Percentiles rank a stretch among this genome's conserved stretches.
Evolutionary conservation across 306 rosid species (phyloP).

Genomic region (Vigna hirtella): DNA sequence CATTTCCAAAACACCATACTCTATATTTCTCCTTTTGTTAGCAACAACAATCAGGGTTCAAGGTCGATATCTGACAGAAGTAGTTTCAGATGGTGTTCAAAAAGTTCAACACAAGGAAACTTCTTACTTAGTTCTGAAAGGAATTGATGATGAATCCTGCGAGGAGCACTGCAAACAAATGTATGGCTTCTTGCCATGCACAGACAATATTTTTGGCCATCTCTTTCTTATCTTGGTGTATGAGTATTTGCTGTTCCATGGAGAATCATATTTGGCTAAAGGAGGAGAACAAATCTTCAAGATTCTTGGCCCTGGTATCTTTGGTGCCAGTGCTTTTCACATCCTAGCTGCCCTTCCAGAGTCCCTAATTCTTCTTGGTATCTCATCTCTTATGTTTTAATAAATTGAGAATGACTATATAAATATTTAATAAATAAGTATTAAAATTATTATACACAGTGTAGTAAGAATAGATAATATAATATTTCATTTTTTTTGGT

Average conservation of each 20-base stretch:
- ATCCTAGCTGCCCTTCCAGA: conserved; percentile 63
- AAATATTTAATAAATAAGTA: no score
- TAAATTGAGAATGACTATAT: no score
- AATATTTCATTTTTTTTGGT: no score
- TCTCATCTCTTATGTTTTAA: background rate
- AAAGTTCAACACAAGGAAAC: conserved; percentile 12
- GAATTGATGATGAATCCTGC: conserved; percentile 11
- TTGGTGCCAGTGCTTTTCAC: conserved; percentile 60
- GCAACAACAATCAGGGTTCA: background rate
- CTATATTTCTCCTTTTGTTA: conserved; percentile 6
- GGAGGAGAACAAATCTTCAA: conserved; percentile 61
- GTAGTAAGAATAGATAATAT: no score
- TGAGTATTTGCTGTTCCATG: conserved; percentile 57
- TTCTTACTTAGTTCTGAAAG: conserved; percentile 39
- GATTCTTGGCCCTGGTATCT: conserved; percentile 66
- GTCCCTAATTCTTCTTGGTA: conserved; percentile 58
- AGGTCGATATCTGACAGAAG: conserved; percentile 28
- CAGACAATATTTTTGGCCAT: conserved; percentile 48
- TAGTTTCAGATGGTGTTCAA: conserved; percentile 46
- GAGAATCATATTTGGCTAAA: conserved; percentile 52
- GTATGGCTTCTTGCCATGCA: conserved; percentile 65
- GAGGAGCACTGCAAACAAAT: conserved; percentile 50
- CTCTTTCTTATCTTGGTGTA: conserved; percentile 57
- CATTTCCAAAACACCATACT: conserved; percentile 15
- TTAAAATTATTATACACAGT: no score